Conservation (phyloP, 257 asterid genomes). For the Henckelia pumila region DNA sequence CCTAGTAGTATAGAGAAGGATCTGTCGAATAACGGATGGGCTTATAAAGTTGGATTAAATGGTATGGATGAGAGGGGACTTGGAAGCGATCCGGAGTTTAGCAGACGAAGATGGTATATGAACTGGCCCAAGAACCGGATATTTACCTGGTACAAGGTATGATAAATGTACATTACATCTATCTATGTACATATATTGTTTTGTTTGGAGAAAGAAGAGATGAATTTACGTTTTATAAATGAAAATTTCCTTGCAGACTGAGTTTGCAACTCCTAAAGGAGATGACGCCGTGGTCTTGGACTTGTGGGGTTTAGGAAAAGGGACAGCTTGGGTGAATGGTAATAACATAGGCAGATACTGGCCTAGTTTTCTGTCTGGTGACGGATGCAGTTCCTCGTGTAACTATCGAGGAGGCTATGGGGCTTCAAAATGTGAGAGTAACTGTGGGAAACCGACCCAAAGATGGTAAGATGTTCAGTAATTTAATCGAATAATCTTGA, state of each 20-base stretch:
- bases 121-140: slow-evolving; percentile 21
- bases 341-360: slow-evolving; percentile 43
- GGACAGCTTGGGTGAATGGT: slow-evolving; percentile 48
- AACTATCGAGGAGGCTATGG: slow-evolving; percentile 31
- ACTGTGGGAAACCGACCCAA: slow-evolving; percentile 40
- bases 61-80: slow-evolving; percentile 23
- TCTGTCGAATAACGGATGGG: slow-evolving; percentile 30
- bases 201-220: neutral
- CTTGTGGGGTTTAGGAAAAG: slow-evolving; percentile 41
- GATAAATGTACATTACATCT: neutral
- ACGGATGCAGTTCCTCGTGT: slow-evolving; percentile 20
- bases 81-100: neutral
- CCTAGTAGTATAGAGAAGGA: slow-evolving; percentile 34
- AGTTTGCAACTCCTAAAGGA: slow-evolving; percentile 37
- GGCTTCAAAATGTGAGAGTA: slow-evolving; percentile 27
- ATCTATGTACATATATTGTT: neutral
- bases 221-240: neutral
- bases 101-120: neutral
- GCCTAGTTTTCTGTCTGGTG: slow-evolving; percentile 19
- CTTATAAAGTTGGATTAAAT: slow-evolving; percentile 32
- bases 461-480: slow-evolving; percentile 26
- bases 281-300: slow-evolving; percentile 42
- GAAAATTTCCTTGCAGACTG: slow-evolving; percentile 24
- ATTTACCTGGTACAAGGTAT: slow-evolving; percentile 46
- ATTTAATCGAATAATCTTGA: neutral